Evolutionary conservation across 352 stramenopile species (phyloP), one percentile per base, ranked within the genome.

Genomic region (Nothophytophthora sp.): DNA sequence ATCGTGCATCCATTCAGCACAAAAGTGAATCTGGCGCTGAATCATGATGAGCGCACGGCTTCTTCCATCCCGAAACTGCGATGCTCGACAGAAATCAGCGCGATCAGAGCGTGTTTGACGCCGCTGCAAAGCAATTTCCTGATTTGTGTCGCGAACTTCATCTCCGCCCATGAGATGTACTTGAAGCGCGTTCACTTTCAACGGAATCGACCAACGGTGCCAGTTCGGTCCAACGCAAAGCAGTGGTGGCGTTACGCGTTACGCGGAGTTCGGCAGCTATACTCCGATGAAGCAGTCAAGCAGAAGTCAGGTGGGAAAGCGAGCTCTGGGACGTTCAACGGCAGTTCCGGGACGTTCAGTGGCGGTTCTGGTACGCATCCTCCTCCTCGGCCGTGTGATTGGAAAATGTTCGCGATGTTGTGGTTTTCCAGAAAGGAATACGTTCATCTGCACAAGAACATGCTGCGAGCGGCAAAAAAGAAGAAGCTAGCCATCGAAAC

Each of bases 231-330:
- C 2, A 71, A 91, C 29, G 59, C 74, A 3, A 74, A 52, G 23
- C 43, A 62, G 39, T 95, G 85, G 85, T 95, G 85, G 85, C 58
- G 84, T 46, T 93, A 95, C 24, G 85, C 82, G 1, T 50, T 93
- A 10, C 73, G 76, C 28, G 80, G 81, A 19, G 80, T 89, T 18
- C 72, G 85, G 44, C 58, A 88, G 16, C 50, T 93, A 42, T 85
- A 87, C 44, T 58, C 59, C 1, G 46, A 32, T 1, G 11, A 27
- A 28, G 9, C 13, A 18, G 9, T 39, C 25, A 54, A 20, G 12
- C 34, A 60, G 20, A 63, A 60, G 32, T 34, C 16, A 19, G 19
- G n/a, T n/a, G n/a, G 15, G 37, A 25, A 15, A 42, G 34, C 27
- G 13, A n/a, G 20, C 33, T 25, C 46, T 32, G 18, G 22, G n/a